Conservation (phyloP, 495 filamentous ascomycete genomes). For the Xylaria longipes region DNA sequence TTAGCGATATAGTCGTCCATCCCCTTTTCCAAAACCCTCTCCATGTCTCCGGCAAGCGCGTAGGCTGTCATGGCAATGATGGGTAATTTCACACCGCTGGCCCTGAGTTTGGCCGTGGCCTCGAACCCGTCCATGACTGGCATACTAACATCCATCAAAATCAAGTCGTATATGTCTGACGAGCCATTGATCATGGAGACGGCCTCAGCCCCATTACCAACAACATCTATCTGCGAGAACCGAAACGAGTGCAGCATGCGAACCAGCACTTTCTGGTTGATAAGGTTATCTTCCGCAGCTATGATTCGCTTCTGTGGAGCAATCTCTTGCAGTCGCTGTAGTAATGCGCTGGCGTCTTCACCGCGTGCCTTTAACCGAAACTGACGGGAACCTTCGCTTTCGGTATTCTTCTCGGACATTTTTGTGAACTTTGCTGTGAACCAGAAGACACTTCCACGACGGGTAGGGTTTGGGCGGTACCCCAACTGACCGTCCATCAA, state of each 20-base stretch:
- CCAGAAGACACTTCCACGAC: constrained; percentile 65
- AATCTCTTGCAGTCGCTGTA: constrained; percentile 29
- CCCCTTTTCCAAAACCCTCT: constrained; percentile 62
- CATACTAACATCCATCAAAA: constrained; percentile 64
- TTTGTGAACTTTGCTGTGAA: constrained; percentile 60
- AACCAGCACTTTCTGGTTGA: constrained; percentile 70
- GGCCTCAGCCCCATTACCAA: constrained; percentile 63
- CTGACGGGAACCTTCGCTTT: neutral
- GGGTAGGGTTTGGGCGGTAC: constrained; percentile 59
- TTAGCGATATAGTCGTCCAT: constrained; percentile 71
- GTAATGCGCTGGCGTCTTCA: constrained; percentile 30
- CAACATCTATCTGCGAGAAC: constrained; percentile 60
- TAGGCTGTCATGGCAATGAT: constrained; percentile 72
- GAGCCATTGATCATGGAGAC: constrained; percentile 58
- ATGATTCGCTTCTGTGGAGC: constrained; percentile 55
- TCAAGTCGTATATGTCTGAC: constrained; percentile 56
- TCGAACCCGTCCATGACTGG: constrained; percentile 54
- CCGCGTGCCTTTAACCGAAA: neutral
- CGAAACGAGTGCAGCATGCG: constrained; percentile 62
- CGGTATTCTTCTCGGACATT: constrained; percentile 29
- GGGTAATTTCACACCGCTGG: constrained; percentile 52
- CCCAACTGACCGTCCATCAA: constrained; percentile 75
- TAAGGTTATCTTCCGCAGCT: constrained; percentile 65
- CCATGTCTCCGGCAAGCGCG: constrained; percentile 65
- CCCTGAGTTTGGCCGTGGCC: constrained; percentile 47